These are phyloP conservation scores for Dryas octopetala DNA, from an alignment of 306 rosid genomes.

Conservation along the genomic window DNA sequence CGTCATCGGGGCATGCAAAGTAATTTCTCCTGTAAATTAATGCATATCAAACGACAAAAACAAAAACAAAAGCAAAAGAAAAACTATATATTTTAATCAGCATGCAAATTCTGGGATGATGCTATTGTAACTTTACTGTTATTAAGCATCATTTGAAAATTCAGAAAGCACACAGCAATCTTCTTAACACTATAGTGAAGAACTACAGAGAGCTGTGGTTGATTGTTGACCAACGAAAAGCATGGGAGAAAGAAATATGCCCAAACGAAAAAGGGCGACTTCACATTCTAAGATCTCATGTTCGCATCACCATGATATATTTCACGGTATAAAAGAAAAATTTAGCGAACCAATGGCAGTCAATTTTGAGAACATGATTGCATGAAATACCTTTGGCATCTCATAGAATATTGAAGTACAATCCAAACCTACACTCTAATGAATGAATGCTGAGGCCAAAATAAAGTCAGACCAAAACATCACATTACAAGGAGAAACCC, in stretches of 20 bases:
- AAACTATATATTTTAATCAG: neutral
- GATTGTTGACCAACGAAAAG: too few relatives aligned
- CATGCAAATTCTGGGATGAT: neutral
- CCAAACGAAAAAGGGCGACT: too few relatives aligned
- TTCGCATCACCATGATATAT: neutral
- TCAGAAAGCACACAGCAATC: neutral
- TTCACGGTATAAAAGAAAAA: neutral
- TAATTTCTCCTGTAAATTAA: slow-evolving; percentile 58
- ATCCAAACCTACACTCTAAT: neutral
- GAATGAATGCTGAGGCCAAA: neutral
- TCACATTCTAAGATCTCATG: neutral
- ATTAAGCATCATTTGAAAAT: neutral
- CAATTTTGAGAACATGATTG: neutral
- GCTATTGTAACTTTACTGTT: neutral
- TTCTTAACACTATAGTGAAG: neutral
- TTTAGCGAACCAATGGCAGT: neutral
- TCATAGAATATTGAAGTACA: neutral
- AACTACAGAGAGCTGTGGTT: too few relatives aligned
- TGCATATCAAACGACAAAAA: slow-evolving; percentile 31
- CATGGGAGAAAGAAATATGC: too few relatives aligned
- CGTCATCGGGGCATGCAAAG: slow-evolving; percentile 88
- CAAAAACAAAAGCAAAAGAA: slow-evolving; percentile 12
- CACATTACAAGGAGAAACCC: neutral
- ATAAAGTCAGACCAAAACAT: neutral
- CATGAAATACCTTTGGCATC: neutral